Evolutionary conservation across 1,284 basidiomycete genomes (phyloP).

Genomic region (Pseudozyma flocculosa): DNA sequence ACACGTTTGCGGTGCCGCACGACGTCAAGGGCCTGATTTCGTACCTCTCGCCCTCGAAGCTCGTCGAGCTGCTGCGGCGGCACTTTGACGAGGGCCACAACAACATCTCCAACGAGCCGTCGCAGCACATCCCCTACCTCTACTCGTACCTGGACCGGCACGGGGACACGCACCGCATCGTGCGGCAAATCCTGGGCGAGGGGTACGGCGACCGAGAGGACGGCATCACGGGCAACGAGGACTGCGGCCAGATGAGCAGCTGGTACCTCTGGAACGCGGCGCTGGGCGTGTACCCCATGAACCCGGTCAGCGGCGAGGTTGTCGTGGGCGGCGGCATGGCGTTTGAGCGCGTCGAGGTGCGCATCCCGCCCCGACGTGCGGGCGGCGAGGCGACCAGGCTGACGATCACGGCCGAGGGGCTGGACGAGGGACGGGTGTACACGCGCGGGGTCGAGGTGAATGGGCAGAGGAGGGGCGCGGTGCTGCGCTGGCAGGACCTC

Average conservation of each 20-base stretch:
- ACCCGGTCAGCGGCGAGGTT: slow-evolving; percentile 59
- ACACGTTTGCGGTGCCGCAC: slow-evolving; percentile 48
- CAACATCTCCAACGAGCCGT: slow-evolving; percentile 78
- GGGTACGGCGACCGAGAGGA: slow-evolving; percentile 71
- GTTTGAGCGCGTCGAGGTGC: slow-evolving; percentile 68
- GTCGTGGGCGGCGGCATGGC: slow-evolving; percentile 76
- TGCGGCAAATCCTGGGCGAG: slow-evolving; percentile 67
- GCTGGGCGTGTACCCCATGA: slow-evolving; percentile 84
- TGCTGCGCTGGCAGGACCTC: slow-evolving; percentile 21
- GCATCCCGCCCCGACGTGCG: slow-evolving; percentile 63
- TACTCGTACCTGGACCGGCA: slow-evolving; percentile 72
- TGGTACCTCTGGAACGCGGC: slow-evolving; percentile 77
- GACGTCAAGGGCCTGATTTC: slow-evolving; percentile 69
- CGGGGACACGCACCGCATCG: slow-evolving; percentile 69
- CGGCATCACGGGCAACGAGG: slow-evolving; percentile 78
- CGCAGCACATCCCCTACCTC: slow-evolving; percentile 79
- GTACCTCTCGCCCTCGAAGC: slow-evolving; percentile 67
- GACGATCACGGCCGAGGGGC: slow-evolving; percentile 11
- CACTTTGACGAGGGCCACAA: slow-evolving; percentile 80
- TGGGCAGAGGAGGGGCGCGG: slow-evolving; percentile 1
- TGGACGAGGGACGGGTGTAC: slow-evolving; percentile 16
- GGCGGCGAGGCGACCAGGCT: slow-evolving; percentile 2
- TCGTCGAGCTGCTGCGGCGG: slow-evolving; percentile 71
- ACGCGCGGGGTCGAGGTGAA: slow-evolving; percentile 19
- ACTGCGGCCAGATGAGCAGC: slow-evolving; percentile 84